Conservation (phyloP, 306 rosid genomes). For the Quercus bicolor region DNA sequence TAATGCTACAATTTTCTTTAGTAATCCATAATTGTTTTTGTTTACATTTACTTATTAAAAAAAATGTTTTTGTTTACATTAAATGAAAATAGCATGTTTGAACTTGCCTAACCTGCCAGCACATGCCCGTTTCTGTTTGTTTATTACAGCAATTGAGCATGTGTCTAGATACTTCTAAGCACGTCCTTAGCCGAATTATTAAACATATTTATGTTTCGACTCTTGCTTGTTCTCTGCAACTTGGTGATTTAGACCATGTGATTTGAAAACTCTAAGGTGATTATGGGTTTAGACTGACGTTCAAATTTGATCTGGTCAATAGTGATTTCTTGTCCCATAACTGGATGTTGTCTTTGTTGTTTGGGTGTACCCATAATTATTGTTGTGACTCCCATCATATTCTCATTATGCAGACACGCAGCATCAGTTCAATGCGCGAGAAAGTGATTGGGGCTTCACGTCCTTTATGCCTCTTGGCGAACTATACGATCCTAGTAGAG, state of each 20-base stretch:
- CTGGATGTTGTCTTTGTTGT: neutral
- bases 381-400: slow-evolving; percentile 29
- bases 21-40: too few species aligned
- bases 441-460: slow-evolving; percentile 97
- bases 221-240: neutral
- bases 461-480: slow-evolving; percentile 91
- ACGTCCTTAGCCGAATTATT: neutral
- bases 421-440: slow-evolving; percentile 84
- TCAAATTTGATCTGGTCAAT: neutral
- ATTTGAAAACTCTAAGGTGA: neutral
- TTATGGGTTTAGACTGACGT: neutral
- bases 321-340: neutral
- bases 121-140: too few species aligned
- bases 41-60: too few species aligned
- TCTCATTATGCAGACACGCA: slow-evolving; percentile 65
- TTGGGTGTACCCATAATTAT: slow-evolving; percentile 8
- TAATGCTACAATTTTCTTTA: too few species aligned
- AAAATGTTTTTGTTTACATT: too few species aligned
- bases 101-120: too few species aligned
- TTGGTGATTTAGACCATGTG: neutral
- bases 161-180: neutral
- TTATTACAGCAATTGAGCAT: neutral
- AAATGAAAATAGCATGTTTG: too few species aligned
- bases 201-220: neutral
- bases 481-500: slow-evolving; percentile 73